Percentiles rank a stretch among this genome's conserved stretches.
Evolutionary conservation across 805 yeast species (phyloP).

Genomic region (Pichia phayaonensis): DNA sequence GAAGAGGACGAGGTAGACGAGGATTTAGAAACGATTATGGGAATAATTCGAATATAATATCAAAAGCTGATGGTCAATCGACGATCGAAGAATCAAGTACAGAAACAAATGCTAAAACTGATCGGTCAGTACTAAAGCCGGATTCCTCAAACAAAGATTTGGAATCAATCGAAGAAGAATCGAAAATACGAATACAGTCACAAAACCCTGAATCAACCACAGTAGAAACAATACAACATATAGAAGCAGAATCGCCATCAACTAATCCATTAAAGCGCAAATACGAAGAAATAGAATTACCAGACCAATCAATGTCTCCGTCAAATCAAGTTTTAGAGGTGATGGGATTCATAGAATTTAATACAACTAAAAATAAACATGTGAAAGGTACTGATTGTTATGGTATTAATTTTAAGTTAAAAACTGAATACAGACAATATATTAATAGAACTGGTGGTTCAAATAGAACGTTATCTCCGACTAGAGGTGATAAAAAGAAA

Average conservation of each 20-base stretch:
- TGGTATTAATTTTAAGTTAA: constrained; percentile 32
- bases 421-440: constrained; percentile 48
- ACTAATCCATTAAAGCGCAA: neutral
- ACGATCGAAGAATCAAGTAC: constrained; percentile 1
- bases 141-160: neutral
- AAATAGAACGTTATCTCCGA: constrained; percentile 47
- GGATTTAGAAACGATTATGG: neutral
- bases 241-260: neutral
- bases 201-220: constrained; percentile 1
- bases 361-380: constrained; percentile 48
- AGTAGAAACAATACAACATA: constrained; percentile 13
- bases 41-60: neutral
- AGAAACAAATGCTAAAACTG: neutral
- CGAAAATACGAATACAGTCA: constrained; percentile 8
- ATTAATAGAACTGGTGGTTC: constrained; percentile 52
- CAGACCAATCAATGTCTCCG: neutral
- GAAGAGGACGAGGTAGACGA: neutral
- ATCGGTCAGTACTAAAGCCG: neutral
- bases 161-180: neutral
- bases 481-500: constrained; percentile 9
- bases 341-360: constrained; percentile 55
- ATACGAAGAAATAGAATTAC: neutral
- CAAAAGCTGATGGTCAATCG: too few relatives aligned
- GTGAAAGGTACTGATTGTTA: constrained; percentile 41
- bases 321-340: constrained; percentile 30